Evolutionary conservation across 495 filamentous ascomycete genomes (phyloP).

Genomic region (Zalerion maritima): DNA sequence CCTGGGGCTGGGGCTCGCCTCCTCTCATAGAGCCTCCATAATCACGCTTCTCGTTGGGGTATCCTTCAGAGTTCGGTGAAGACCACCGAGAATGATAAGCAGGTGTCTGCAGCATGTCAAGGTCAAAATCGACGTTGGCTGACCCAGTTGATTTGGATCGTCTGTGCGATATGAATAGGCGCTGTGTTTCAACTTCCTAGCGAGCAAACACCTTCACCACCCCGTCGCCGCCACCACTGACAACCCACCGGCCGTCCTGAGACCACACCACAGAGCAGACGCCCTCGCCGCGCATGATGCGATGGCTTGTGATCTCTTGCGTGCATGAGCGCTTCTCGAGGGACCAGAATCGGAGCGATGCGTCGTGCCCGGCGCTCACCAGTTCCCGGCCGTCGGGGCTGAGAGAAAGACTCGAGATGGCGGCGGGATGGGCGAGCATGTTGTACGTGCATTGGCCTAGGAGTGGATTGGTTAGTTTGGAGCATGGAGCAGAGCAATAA

Average conservation of each 20-base stretch:
- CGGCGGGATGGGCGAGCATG: constrained; percentile 89
- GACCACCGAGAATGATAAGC: no score
- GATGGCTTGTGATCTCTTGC: constrained; percentile 83
- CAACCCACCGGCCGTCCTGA: constrained; percentile 83
- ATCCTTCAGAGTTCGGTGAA: no score
- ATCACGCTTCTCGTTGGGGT: no score
- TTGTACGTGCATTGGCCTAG: constrained; percentile 96
- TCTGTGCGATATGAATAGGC: no score
- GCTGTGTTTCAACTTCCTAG: no score
- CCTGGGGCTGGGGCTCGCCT: no score
- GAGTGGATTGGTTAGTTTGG: not conserved
- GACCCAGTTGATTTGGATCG: no score
- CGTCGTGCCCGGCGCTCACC: constrained; percentile 91
- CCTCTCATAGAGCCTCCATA: no score
- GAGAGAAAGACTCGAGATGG: constrained; percentile 79
- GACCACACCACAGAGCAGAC: constrained; percentile 90
- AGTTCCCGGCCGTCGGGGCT: constrained; percentile 88
- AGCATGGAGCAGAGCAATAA: not conserved
- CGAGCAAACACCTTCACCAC: constrained; percentile 87
- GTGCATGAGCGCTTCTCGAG: constrained; percentile 86
- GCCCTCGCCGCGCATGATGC: constrained; percentile 86
- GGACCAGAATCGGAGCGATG: constrained; percentile 91
- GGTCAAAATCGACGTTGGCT: no score
- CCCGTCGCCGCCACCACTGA: constrained; percentile 90
- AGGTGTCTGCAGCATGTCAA: no score